phyloP scores from a whole-genome alignment of 169 alveolate species.

The Perkinsus olseni region DNA sequence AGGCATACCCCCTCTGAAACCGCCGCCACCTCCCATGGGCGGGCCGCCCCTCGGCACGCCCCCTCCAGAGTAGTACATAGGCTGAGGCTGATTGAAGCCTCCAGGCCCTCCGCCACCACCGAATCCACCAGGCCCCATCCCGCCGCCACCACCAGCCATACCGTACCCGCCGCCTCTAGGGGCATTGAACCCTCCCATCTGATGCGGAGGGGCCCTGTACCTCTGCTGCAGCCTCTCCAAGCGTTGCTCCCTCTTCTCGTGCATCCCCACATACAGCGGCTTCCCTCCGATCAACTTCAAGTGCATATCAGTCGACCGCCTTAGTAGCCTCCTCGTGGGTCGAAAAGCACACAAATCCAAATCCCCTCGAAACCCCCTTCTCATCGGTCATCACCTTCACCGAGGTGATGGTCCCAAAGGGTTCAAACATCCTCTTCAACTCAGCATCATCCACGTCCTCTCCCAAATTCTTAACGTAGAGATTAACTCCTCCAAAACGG shows the following conservation, averaged over 20 bases:
- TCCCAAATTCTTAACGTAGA: slow-evolving; percentile 81
- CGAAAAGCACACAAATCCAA: slow-evolving; percentile 93
- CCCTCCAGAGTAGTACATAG: neutral
- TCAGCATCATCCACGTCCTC: slow-evolving; percentile 74
- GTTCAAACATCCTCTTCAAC: slow-evolving; percentile 69
- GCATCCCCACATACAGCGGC: slow-evolving; percentile 84
- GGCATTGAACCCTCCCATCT: slow-evolving; percentile 14
- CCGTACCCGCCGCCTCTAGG: neutral
- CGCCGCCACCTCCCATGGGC: neutral
- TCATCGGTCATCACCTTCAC: slow-evolving; percentile 87
- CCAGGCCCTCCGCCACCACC: neutral
- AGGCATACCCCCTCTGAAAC: neutral
- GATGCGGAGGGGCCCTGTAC: slow-evolving; percentile 54
- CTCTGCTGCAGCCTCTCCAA: slow-evolving; percentile 75
- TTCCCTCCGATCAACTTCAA: slow-evolving; percentile 64
- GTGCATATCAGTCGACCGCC: slow-evolving; percentile 94
- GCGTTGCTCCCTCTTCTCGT: slow-evolving; percentile 81
- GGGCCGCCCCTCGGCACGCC: neutral
- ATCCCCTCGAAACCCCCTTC: slow-evolving; percentile 85
- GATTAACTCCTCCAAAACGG: slow-evolving; percentile 67
- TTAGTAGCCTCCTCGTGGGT: slow-evolving; percentile 91
- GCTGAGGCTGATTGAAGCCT: neutral
- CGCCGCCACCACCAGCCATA: neutral
- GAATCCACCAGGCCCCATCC: neutral
- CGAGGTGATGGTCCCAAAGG: slow-evolving; percentile 77